Evolutionary conservation across 768 basidiomycete genomes (phyloP).

Genomic region (Kwoniella bestiolae): DNA sequence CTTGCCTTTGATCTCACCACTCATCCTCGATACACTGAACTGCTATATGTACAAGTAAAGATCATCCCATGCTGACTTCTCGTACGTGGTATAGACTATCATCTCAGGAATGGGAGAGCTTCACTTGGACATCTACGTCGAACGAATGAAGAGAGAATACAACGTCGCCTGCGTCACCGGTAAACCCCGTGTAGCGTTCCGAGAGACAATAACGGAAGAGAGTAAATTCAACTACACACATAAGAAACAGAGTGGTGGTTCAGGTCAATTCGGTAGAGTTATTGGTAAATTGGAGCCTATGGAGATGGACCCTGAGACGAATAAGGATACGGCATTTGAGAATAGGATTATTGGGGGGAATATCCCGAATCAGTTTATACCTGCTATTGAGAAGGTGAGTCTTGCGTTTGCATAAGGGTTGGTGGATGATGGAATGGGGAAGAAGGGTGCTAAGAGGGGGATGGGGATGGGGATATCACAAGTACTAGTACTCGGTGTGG

Average conservation of each 20-base stretch:
- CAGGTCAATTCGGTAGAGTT: constrained; percentile 94
- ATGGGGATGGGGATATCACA: too few relatives aligned
- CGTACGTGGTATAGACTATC: constrained; percentile 72
- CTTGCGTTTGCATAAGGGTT: not conserved
- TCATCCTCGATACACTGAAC: too few relatives aligned
- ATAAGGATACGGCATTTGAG: constrained; percentile 76
- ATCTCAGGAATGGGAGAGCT: constrained; percentile 99
- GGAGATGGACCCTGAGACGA: constrained; percentile 73
- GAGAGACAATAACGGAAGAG: constrained; percentile 85
- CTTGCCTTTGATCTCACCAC: too few relatives aligned
- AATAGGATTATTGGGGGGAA: constrained; percentile 88
- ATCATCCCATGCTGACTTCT: not conserved
- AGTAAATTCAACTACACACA: constrained; percentile 88
- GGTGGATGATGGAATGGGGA: too few relatives aligned
- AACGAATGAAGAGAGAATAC: constrained; percentile 98
- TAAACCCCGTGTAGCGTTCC: constrained; percentile 93
- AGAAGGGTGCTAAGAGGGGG: too few relatives aligned
- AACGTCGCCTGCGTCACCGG: constrained; percentile 90
- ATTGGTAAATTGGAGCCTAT: constrained; percentile 90
- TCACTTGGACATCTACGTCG: constrained; percentile 97
- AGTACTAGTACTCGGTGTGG: too few relatives aligned
- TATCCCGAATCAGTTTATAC: constrained; percentile 88
- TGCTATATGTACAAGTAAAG: too few relatives aligned
- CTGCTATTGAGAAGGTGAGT: constrained; percentile 87
- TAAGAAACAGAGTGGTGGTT: constrained; percentile 97